Evolutionary conservation across 1,284 basidiomycete genomes (phyloP).

Genomic region (Ganoderma boninense): DNA sequence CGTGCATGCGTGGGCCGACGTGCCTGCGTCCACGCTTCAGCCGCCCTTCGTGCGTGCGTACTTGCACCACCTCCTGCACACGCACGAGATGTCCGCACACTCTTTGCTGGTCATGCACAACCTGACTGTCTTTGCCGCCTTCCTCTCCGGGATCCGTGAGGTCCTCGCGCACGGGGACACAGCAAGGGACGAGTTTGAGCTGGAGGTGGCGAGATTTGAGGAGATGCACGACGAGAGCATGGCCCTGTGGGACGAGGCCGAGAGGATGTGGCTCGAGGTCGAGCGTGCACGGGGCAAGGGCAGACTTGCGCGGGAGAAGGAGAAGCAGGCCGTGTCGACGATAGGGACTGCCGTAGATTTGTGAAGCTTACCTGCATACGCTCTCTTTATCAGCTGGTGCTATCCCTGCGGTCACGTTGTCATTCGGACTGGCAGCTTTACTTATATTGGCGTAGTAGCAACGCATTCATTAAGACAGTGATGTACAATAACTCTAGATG

Average conservation of each 20-base stretch:
- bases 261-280: constrained; percentile 64
- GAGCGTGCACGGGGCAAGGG: constrained; percentile 75
- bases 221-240: constrained; percentile 58
- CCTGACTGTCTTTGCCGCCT: constrained; percentile 66
- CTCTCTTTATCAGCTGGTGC: too few relatives aligned
- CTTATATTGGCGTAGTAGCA: not conserved
- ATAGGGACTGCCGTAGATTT: constrained; percentile 32
- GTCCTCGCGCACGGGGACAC: constrained; percentile 43
- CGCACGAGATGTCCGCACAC: constrained; percentile 88
- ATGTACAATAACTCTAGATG: constrained; percentile 3
- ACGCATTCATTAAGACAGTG: not conserved
- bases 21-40: constrained; percentile 29
- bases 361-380: constrained; percentile 12
- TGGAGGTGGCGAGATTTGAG: constrained; percentile 61
- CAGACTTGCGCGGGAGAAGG: constrained; percentile 62
- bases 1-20: constrained; percentile 24
- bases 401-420: not conserved
- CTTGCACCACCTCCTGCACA: constrained; percentile 82
- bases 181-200: constrained; percentile 44
- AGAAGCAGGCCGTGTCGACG: constrained; percentile 33
- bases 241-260: constrained; percentile 59
- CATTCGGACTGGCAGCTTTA: not conserved
- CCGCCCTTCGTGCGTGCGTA: constrained; percentile 73
- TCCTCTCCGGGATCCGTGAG: constrained; percentile 65
- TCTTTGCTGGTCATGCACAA: constrained; percentile 79